Conservation (phyloP, 441 rosid species). For the Omphalea diandra region DNA sequence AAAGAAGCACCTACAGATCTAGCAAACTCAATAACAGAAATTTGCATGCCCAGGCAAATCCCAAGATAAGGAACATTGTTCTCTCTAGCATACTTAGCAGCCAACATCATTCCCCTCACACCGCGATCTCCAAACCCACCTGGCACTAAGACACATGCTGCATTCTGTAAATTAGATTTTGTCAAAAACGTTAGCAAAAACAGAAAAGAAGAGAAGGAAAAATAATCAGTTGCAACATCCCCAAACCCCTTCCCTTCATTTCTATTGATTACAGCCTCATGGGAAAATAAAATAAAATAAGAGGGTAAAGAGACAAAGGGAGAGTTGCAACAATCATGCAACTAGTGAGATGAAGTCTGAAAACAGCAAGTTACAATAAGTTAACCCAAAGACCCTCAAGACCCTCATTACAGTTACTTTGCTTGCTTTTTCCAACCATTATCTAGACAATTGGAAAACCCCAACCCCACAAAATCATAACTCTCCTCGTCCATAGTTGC, state of each 20-base stretch:
- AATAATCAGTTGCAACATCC: too few species aligned
- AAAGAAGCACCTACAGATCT: conserved; percentile 50
- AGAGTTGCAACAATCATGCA: background rate
- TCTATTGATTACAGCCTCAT: background rate
- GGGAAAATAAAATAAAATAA: background rate
- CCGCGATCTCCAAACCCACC: conserved; percentile 99
- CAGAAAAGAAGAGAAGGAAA: background rate
- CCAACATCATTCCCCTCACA: conserved; percentile 84
- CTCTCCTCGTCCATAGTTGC: background rate
- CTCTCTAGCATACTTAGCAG: conserved; percentile 91
- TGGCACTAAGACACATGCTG: conserved; percentile 88
- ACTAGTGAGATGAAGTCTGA: background rate
- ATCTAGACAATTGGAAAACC: background rate
- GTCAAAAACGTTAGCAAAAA: background rate
- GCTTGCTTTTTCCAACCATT: background rate
- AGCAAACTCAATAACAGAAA: conserved; percentile 87
- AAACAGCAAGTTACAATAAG: background rate
- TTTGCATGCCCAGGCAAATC: conserved; percentile 96
- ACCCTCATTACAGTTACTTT: background rate
- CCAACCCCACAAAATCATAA: background rate
- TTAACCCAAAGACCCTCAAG: background rate
- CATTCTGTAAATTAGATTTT: conserved; percentile 47
- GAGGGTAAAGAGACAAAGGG: background rate
- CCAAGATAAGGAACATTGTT: conserved; percentile 88
- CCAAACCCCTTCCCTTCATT: background rate